Evolutionary conservation across 495 filamentous ascomycete genomes (phyloP).

Genomic region (Aspergillus baeticus): DNA sequence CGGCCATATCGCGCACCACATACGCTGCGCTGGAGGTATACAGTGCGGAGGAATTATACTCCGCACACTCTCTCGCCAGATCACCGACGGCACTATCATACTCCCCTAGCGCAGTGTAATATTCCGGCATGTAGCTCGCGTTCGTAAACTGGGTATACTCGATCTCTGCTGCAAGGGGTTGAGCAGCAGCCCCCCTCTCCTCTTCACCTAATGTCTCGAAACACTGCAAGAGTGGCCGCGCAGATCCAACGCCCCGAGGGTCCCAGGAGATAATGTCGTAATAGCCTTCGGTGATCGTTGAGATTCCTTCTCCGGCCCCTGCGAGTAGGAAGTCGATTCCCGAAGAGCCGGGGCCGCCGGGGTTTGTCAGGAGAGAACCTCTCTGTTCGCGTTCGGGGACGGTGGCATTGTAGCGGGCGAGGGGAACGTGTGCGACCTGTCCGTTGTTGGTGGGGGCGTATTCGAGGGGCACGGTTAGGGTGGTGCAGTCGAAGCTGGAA

Average conservation of each 20-base stretch:
- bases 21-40: slow-evolving; percentile 9
- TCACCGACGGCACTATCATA: not conserved
- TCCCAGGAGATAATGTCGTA: slow-evolving; percentile 11
- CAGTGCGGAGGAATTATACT: slow-evolving; percentile 6
- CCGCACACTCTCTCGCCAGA: not conserved
- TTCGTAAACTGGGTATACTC: slow-evolving; percentile 6
- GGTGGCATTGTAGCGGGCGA: slow-evolving; percentile 1
- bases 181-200: not conserved
- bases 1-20: slow-evolving; percentile 10
- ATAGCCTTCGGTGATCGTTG: not conserved
- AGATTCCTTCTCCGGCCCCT: slow-evolving; percentile 1
- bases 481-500: slow-evolving; percentile 1
- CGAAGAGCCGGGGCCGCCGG: slow-evolving; percentile 6
- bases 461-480: slow-evolving; percentile 6
- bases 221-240: slow-evolving; percentile 1
- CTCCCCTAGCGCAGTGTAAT: not conserved
- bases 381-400: not conserved
- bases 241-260: slow-evolving; percentile 4
- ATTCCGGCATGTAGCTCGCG: not conserved
- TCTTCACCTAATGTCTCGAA: not conserved
- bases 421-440: not conserved
- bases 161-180: not conserved
- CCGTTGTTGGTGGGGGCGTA: slow-evolving; percentile 1
- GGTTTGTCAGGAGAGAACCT: slow-evolving; percentile 10
- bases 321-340: not conserved